Evolutionary conservation across 768 basidiomycete genomes (phyloP).

Genomic region (Kwoniella sp.): DNA sequence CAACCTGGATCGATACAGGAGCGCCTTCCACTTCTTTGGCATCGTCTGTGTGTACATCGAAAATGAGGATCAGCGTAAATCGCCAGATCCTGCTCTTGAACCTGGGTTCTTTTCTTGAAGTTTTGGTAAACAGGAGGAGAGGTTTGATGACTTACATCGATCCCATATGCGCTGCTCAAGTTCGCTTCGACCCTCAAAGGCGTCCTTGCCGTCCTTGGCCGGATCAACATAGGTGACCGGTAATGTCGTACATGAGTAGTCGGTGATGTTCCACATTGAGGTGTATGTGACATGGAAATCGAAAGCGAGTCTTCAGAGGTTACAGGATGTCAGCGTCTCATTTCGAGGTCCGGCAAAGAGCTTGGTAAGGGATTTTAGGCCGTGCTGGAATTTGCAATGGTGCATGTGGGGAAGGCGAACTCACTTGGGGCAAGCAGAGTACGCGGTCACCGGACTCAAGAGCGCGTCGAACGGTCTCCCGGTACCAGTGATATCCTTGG

Average conservation of each 20-base stretch:
- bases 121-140: too few relatives aligned
- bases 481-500: conserved; percentile 27
- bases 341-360: neutral
- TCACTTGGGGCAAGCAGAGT: conserved; percentile 67
- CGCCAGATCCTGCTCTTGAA: conserved; percentile 42
- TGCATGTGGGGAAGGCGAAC: too few relatives aligned
- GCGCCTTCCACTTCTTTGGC: conserved; percentile 68
- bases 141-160: conserved; percentile 55
- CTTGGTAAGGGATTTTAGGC: neutral
- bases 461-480: conserved; percentile 42
- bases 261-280: conserved; percentile 65
- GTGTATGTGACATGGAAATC: conserved; percentile 65
- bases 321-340: neutral
- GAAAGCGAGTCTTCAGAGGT: conserved; percentile 4
- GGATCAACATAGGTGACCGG: conserved; percentile 64
- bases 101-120: conserved; percentile 5
- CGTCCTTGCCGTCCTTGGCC: conserved; percentile 57
- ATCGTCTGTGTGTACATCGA: conserved; percentile 61
- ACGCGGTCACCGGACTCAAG: conserved; percentile 56
- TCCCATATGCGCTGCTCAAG: conserved; percentile 61
- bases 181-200: conserved; percentile 57
- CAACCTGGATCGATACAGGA: conserved; percentile 15
- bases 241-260: conserved; percentile 66
- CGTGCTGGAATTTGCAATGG: too few relatives aligned
- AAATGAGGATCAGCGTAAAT: neutral